Conservation (phyloP, 129 eudicot genomes). For the Flaveria robusta region DNA sequence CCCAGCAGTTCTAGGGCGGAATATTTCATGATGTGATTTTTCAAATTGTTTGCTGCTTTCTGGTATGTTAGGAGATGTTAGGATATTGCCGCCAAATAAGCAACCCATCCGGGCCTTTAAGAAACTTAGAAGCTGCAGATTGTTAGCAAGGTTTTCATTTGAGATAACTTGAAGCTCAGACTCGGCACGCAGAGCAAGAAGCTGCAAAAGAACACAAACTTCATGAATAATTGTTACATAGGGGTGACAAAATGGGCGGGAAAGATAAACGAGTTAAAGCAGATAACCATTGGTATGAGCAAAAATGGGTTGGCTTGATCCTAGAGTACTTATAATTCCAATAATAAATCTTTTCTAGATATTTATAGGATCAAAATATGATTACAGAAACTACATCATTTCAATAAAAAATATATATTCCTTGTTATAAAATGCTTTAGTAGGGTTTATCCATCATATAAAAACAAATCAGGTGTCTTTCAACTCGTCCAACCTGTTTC, state of each 20-base stretch:
- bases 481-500: background rate
- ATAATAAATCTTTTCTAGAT: background rate
- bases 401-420: background rate
- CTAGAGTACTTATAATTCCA: background rate
- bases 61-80: conserved; percentile 31
- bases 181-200: conserved; percentile 82
- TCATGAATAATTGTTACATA: background rate
- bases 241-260: background rate
- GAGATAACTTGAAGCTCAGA: conserved; percentile 71
- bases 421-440: background rate
- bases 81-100: conserved; percentile 59
- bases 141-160: conserved; percentile 56
- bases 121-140: conserved; percentile 54
- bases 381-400: background rate
- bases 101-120: conserved; percentile 55
- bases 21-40: conserved; percentile 58
- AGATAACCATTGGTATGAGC: background rate
- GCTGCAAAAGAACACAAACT: conserved; percentile 52
- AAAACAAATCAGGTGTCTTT: background rate
- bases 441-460: background rate
- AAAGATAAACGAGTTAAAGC: background rate
- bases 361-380: background rate
- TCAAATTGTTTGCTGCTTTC: conserved; percentile 36
- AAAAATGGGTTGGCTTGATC: background rate
- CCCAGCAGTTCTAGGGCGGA: conserved; percentile 66